These are phyloP conservation scores for Cryptococcus sp. DNA, from an alignment of 1,284 basidiomycete species.

Conservation along the genomic window DNA sequence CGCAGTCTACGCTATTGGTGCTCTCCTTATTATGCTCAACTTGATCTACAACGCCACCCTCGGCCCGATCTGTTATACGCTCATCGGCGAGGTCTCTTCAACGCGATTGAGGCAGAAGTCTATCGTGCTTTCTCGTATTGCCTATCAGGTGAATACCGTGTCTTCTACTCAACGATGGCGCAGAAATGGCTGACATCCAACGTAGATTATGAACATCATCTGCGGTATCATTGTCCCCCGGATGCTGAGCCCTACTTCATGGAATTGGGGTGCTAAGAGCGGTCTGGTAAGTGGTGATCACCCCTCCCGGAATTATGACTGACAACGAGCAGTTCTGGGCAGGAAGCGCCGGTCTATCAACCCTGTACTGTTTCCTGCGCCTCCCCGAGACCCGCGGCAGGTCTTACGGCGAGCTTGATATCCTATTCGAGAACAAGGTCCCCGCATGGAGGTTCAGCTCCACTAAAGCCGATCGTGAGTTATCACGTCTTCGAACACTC, in stretches of 20 bases:
- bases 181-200: no score
- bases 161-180: background rate
- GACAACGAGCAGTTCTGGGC: slow-evolving; percentile 5
- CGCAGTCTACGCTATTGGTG: slow-evolving; percentile 38
- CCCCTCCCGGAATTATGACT: background rate
- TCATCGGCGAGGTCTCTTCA: slow-evolving; percentile 22
- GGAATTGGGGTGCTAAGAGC: slow-evolving; percentile 7
- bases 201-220: slow-evolving; percentile 37
- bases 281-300: background rate
- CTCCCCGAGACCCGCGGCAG: slow-evolving; percentile 5
- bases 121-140: slow-evolving; percentile 54
- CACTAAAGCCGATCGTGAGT: slow-evolving; percentile 16
- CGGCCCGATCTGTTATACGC: slow-evolving; percentile 29
- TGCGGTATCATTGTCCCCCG: slow-evolving; percentile 27
- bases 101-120: slow-evolving; percentile 45
- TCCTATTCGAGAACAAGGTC: slow-evolving; percentile 18
- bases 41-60: slow-evolving; percentile 32
- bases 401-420: slow-evolving; percentile 14
- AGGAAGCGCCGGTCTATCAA: slow-evolving; percentile 6
- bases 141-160: slow-evolving; percentile 31
- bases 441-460: slow-evolving; percentile 12
- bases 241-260: slow-evolving; percentile 9
- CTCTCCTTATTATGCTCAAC: slow-evolving; percentile 37
- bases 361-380: slow-evolving; percentile 3
- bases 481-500: background rate